Base-by-base conservation (phyloP, 2,329 filamentous ascomycete species). In the Zopfia rhizophila region DNA sequence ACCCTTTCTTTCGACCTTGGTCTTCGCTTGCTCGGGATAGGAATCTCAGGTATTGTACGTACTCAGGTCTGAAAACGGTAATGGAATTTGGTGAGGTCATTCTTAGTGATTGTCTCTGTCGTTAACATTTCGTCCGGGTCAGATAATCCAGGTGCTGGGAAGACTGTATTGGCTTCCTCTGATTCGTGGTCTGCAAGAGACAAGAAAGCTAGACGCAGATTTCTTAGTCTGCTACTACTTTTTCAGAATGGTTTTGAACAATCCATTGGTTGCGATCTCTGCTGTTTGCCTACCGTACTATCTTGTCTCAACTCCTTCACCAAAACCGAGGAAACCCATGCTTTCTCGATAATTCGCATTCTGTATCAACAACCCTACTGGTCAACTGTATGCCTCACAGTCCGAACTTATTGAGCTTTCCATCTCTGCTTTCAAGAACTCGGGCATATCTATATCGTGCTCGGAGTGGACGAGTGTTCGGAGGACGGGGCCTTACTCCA, bases 281-380 rank as follows among this genome's bases (percentile, higher is more conserved):
- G 17, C 32, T 10, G 8, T n/a, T 18, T 21, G 32, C 32, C 5
- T 36, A 36, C 17, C 32, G 32, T 16, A 18, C 32, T 18, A 36
- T 36, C 10, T 16, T 36, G 13, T 36, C 32, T 17, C 32, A 36
- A 18, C 8, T 36, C 8, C 13, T 36, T 8, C 32, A 36, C 18
- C 11, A 36, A 8, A 17, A 22, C 32, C 7, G n/a, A n/a, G n/a
- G n/a, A n/a, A n/a, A n/a, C n/a, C n/a, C n/a, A n/a, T n/a, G n/a
- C n/a, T n/a, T 36, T 13, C 17, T 36, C 32, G 32, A 36, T 18
- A 36, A 36, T 36, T 36, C 13, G 6, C 18, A 8, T 36, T 36
- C 16, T 21, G 5, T 6, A 36, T 7, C 5, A 36, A 18, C 8
- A 8, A 36, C 11, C 10, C 11, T 22, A 36, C 6, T 18, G 8